These are phyloP conservation scores for Kwoniella shivajii DNA, from an alignment of 1,284 basidiomycete genomes.

Conservation along the genomic window DNA sequence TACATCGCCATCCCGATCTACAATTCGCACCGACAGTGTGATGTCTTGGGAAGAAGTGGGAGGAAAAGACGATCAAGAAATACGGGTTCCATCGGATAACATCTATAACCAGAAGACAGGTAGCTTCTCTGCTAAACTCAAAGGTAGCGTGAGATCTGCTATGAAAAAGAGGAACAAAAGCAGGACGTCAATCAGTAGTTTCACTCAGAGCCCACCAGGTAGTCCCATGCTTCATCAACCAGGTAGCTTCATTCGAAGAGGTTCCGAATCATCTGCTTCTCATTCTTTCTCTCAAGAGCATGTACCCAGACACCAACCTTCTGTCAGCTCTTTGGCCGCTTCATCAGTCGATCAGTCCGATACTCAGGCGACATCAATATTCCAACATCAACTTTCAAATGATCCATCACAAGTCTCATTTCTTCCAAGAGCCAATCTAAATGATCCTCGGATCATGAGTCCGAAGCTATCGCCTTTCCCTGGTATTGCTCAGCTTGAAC, in stretches of 20 bases:
- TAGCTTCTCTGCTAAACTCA: slow-evolving; percentile 44
- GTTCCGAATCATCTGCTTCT: slow-evolving; percentile 30
- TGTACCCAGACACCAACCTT: slow-evolving; percentile 31
- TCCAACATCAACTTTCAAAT: slow-evolving; percentile 42
- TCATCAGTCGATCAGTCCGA: slow-evolving; percentile 18
- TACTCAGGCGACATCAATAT: slow-evolving; percentile 31
- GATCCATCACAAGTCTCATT: slow-evolving; percentile 57
- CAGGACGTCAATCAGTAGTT: slow-evolving; percentile 26
- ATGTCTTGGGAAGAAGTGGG: slow-evolving; percentile 51
- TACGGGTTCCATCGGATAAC: slow-evolving; percentile 28
- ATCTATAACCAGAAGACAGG: slow-evolving; percentile 40
- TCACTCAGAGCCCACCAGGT: slow-evolving; percentile 24
- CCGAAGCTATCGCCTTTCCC: slow-evolving; percentile 87
- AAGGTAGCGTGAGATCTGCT: slow-evolving; percentile 34
- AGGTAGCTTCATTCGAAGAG: slow-evolving; percentile 22
- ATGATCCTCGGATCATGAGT: slow-evolving; percentile 61
- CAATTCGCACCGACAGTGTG: slow-evolving; percentile 25
- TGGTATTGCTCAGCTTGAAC: slow-evolving; percentile 71
- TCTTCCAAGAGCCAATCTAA: slow-evolving; percentile 61
- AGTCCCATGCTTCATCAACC: slow-evolving; percentile 21
- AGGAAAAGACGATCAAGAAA: slow-evolving; percentile 28
- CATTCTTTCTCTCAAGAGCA: slow-evolving; percentile 15
- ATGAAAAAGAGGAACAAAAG: slow-evolving; percentile 38
- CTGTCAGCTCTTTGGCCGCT: slow-evolving; percentile 35
- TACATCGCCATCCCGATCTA: slow-evolving; percentile 11